These are phyloP conservation scores for Puccinia novopanici DNA, from an alignment of 1,284 basidiomycete species.

Conservation along the genomic window DNA sequence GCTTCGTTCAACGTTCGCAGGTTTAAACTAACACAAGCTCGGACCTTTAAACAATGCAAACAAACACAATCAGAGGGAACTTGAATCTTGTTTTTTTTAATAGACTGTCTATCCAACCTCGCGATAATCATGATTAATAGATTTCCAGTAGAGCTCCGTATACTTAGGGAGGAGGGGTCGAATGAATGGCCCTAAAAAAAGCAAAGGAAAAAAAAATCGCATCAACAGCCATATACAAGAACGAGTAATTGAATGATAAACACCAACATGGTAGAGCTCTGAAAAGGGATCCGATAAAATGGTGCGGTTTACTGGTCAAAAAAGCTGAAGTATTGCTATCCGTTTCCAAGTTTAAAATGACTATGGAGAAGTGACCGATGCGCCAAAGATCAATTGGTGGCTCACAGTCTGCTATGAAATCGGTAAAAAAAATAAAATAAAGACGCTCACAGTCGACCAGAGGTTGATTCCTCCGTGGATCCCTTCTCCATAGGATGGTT, in stretches of 20 bases:
- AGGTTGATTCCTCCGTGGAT: slow-evolving; percentile 78
- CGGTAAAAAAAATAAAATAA: neutral
- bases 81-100: neutral
- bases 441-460: slow-evolving; percentile 67
- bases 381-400: neutral
- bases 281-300: slow-evolving; percentile 62
- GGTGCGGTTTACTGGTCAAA: slow-evolving; percentile 55
- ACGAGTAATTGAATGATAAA: neutral
- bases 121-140: slow-evolving; percentile 76
- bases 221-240: slow-evolving; percentile 56
- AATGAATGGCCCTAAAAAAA: slow-evolving; percentile 76
- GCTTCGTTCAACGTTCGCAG: slow-evolving; percentile 60
- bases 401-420: slow-evolving; percentile 49
- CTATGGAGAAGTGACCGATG: slow-evolving; percentile 4
- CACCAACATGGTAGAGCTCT: slow-evolving; percentile 41
- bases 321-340: slow-evolving; percentile 55
- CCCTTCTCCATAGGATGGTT: slow-evolving; percentile 64
- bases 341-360: slow-evolving; percentile 41
- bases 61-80: neutral
- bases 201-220: slow-evolving; percentile 65
- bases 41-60: slow-evolving; percentile 59
- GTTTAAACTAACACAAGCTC: slow-evolving; percentile 60
- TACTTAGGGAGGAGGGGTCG: slow-evolving; percentile 69
- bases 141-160: slow-evolving; percentile 71
- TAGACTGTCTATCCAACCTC: slow-evolving; percentile 65